A percentile compares a stretch with the other conserved stretches of the same genome.
These are phyloP conservation scores for Monilinia aucupariae DNA, from an alignment of 2,329 filamentous ascomycete species.

Conservation along the genomic window DNA sequence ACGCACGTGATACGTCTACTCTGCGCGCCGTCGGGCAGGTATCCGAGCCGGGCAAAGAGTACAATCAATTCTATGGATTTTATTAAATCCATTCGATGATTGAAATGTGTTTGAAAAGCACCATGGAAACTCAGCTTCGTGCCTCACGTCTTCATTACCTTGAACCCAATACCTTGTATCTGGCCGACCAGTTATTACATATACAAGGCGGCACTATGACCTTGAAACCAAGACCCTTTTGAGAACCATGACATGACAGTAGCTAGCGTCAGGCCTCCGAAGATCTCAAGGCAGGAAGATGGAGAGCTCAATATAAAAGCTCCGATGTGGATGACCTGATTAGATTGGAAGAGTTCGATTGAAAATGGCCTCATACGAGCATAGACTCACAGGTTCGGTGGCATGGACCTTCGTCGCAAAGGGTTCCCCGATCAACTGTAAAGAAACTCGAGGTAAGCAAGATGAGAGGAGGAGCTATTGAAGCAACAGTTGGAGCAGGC, in stretches of 20 bases:
- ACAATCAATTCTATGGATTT: neutral
- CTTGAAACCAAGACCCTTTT: neutral
- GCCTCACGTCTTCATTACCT: neutral
- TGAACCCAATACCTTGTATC: neutral
- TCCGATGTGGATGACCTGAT: too few relatives aligned
- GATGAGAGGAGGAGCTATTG: too few relatives aligned
- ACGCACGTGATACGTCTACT: neutral
- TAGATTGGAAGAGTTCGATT: too few relatives aligned
- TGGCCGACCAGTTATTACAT: neutral
- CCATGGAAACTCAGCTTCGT: neutral
- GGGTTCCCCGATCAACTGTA: too few relatives aligned
- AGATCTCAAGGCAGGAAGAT: too few relatives aligned
- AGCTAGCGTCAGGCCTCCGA: neutral
- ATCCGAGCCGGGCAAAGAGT: neutral
- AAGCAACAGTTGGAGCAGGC: too few relatives aligned
- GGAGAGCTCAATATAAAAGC: too few relatives aligned
- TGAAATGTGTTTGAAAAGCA: neutral
- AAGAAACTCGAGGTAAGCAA: too few relatives aligned
- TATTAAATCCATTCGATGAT: neutral
- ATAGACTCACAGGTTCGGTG: too few relatives aligned
- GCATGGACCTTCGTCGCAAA: too few relatives aligned
- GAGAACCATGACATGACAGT: neutral
- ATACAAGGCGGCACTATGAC: neutral
- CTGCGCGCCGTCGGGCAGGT: neutral
- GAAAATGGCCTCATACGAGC: too few relatives aligned